Evolutionary conservation across 495 filamentous ascomycete genomes (phyloP).

Genomic region (Neurospora intermedia): DNA sequence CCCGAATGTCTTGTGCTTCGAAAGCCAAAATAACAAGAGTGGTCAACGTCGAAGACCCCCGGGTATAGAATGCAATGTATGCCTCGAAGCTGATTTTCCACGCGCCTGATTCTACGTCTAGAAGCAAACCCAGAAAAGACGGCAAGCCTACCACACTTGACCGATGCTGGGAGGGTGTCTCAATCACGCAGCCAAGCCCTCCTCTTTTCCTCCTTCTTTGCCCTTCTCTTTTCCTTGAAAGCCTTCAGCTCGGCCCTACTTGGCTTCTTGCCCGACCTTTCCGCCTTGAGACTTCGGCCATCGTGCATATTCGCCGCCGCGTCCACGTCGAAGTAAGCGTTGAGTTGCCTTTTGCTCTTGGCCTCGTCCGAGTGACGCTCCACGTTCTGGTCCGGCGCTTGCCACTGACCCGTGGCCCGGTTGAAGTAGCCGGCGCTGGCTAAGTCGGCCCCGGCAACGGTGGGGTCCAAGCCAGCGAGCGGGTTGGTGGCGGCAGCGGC

Average conservation of each 20-base stretch:
- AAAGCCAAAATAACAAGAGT: not conserved
- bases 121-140: not conserved
- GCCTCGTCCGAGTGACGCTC: conserved; percentile 74
- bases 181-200: conserved; percentile 85
- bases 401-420: conserved; percentile 83
- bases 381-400: conserved; percentile 49
- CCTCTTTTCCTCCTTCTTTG: conserved; percentile 88
- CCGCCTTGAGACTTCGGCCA: conserved; percentile 83
- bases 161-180: not conserved
- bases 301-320: conserved; percentile 89
- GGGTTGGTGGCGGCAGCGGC: conserved; percentile 11
- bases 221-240: conserved; percentile 57
- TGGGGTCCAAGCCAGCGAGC: not conserved
- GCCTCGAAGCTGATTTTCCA: not conserved
- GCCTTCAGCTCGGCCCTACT: conserved; percentile 70
- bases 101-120: not conserved
- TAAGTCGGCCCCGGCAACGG: conserved; percentile 40
- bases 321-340: conserved; percentile 95
- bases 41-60: not conserved
- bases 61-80: not conserved
- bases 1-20: not conserved
- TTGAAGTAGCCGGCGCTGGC: conserved; percentile 70
- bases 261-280: conserved; percentile 79
- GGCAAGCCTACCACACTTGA: not conserved
- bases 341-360: conserved; percentile 81